A percentile compares a stretch with the other conserved stretches of the same genome.
These are phyloP conservation scores for Pochonia chlamydosporia DNA, from an alignment of 2,329 filamentous ascomycete species.

Conservation along the genomic window DNA sequence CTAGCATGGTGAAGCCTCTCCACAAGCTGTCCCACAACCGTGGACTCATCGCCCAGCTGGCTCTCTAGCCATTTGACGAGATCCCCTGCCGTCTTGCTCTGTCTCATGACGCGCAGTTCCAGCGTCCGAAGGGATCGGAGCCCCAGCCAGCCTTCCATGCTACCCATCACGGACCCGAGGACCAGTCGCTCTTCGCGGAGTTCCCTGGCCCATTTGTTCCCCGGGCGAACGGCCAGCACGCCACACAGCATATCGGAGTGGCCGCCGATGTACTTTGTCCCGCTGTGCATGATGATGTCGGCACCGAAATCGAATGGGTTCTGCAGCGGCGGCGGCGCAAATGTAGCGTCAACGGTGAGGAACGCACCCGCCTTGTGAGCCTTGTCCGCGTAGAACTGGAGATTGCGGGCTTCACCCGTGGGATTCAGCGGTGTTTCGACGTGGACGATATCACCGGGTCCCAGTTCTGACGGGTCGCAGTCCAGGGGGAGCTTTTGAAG, in stretches of 20 bases:
- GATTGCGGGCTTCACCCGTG: conserved; percentile 71
- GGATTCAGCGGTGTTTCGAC: conserved; percentile 94
- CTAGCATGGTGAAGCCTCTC: conserved; percentile 68
- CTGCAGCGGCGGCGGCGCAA: conserved; percentile 83
- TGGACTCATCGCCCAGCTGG: conserved; percentile 34
- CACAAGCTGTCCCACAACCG: conserved; percentile 47
- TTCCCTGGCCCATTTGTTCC: conserved; percentile 48
- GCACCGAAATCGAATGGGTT: conserved; percentile 79
- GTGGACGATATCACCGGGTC: conserved; percentile 77
- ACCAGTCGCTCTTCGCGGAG: conserved; percentile 66
- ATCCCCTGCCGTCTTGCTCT: conserved; percentile 63
- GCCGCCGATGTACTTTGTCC: conserved; percentile 94
- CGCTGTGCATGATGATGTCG: conserved; percentile 85
- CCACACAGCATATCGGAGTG: conserved; percentile 93
- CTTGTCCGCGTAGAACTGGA: conserved; percentile 63
- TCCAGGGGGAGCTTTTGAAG: conserved; percentile 68
- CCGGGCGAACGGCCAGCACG: conserved; percentile 61
- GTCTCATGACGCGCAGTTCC: conserved; percentile 72
- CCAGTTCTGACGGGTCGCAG: conserved; percentile 59
- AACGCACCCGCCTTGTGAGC: conserved; percentile 69
- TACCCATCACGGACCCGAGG: conserved; percentile 81
- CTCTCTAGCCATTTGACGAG: conserved; percentile 68
- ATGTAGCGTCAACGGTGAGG: conserved; percentile 84
- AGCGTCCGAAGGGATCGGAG: conserved; percentile 80
- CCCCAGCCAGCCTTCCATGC: conserved; percentile 86